Evolutionary conservation across 2,329 filamentous ascomycete species (phyloP).

Genomic region (Botrytis cinerea): DNA sequence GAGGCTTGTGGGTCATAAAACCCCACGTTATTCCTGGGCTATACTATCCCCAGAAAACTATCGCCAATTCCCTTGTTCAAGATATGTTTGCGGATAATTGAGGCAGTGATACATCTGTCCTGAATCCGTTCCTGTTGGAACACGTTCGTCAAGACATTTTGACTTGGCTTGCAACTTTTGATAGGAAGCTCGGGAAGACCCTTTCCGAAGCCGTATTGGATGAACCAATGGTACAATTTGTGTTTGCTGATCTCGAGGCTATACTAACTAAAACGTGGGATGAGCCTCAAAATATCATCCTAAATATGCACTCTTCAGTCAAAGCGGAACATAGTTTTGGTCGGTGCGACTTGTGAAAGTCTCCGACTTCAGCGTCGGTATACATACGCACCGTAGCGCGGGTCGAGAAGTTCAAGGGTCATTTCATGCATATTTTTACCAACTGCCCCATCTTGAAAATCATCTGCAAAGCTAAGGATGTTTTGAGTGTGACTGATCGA

Average conservation of each 20-base stretch:
- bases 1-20: background rate
- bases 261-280: background rate
- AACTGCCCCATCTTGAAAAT: background rate
- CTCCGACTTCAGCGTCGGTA: background rate
- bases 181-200: background rate
- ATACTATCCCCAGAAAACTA: background rate
- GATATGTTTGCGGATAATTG: background rate
- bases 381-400: background rate
- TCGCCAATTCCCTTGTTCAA: background rate
- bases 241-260: background rate
- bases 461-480: background rate
- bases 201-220: background rate
- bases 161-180: background rate
- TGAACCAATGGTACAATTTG: background rate
- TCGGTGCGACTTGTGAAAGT: background rate
- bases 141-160: background rate
- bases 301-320: background rate
- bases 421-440: background rate
- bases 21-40: background rate
- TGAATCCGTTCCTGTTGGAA: background rate
- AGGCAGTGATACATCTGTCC: background rate
- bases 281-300: background rate
- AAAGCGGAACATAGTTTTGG: background rate
- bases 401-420: background rate
- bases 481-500: no score